Conservation (phyloP, 2,329 filamentous ascomycete species). For the Leptoxyphium fumago region DNA sequence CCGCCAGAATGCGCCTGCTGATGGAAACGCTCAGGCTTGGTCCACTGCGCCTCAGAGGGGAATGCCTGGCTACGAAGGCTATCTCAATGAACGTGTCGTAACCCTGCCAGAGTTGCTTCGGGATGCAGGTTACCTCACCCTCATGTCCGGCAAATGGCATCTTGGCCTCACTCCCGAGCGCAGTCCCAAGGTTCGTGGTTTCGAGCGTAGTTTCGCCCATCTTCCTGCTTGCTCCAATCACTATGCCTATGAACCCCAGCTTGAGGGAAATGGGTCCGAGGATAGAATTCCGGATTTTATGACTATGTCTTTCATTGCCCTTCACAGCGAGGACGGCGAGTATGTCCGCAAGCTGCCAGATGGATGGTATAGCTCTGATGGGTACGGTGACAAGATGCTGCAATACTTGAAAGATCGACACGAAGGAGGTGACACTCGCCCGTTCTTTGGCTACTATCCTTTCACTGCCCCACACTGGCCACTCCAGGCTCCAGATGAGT, state of each 20-base stretch:
- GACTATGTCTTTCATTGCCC: slow-evolving; percentile 27
- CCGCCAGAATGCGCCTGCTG: slow-evolving; percentile 38
- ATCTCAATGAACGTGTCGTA: slow-evolving; percentile 45
- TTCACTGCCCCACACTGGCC: slow-evolving; percentile 53
- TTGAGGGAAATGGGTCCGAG: slow-evolving; percentile 11
- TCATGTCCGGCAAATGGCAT: slow-evolving; percentile 52
- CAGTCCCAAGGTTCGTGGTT: slow-evolving; percentile 42
- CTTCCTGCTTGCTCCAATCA: slow-evolving; percentile 46
- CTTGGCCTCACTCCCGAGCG: slow-evolving; percentile 44
- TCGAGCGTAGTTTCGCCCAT: slow-evolving; percentile 44
- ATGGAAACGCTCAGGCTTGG: slow-evolving; percentile 29
- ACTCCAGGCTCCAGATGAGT: slow-evolving; percentile 42
- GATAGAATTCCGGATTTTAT: slow-evolving; percentile 26
- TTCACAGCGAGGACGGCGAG: slow-evolving; percentile 25
- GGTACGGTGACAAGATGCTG: slow-evolving; percentile 26
- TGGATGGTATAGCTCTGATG: slow-evolving; percentile 25
- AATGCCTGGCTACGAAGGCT: slow-evolving; percentile 48
- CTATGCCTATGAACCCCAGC: slow-evolving; percentile 38
- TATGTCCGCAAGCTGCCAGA: slow-evolving; percentile 25
- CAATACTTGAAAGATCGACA: slow-evolving; percentile 22
- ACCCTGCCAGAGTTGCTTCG: slow-evolving; percentile 43
- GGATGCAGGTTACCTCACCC: slow-evolving; percentile 44
- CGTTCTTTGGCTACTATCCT: slow-evolving; percentile 47
- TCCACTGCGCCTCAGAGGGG: slow-evolving; percentile 40
- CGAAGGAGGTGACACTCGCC: slow-evolving; percentile 23